Evolutionary conservation across 2,329 filamentous ascomycete genomes (phyloP).

Genomic region (Neofusicoccum ribis): DNA sequence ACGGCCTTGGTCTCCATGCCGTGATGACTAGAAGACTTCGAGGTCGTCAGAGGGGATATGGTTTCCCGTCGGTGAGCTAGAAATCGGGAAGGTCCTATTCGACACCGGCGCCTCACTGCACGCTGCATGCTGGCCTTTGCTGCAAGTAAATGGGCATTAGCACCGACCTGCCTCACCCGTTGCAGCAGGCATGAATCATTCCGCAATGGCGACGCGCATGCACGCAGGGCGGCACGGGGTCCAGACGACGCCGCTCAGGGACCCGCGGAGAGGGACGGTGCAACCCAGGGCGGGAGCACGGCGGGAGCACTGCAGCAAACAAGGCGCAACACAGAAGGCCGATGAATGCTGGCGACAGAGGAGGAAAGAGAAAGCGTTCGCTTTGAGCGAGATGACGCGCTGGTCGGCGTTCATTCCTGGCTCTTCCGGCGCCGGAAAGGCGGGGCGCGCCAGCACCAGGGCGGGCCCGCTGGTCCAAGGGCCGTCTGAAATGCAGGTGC

Average conservation of each 20-base stretch:
- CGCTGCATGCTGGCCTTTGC: not conserved
- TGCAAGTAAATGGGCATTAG: not conserved
- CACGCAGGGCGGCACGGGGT: not conserved
- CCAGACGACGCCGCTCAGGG: not conserved
- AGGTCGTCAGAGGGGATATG: not conserved
- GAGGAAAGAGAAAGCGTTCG: not conserved
- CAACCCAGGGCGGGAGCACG: not conserved
- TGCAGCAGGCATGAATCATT: not conserved
- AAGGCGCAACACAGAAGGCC: not conserved
- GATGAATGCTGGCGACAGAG: not conserved
- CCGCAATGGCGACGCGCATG: not conserved
- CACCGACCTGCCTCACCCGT: not conserved
- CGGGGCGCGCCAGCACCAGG: not conserved
- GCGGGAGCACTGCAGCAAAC: not conserved
- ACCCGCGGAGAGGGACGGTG: not conserved
- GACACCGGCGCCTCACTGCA: not conserved
- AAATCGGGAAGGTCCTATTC: not conserved
- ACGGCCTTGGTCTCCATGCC: not conserved
- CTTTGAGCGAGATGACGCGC: not conserved
- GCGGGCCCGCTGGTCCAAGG: not conserved
- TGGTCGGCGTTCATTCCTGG: conserved; percentile 5
- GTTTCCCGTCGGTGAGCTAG: not conserved
- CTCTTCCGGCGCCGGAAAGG: conserved; percentile 7
- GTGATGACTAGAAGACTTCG: not conserved
- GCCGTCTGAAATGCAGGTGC: conserved; percentile 11